Base-by-base conservation (phyloP, 2,329 filamentous ascomycete species). In the Fusarium oligoseptatum region DNA sequence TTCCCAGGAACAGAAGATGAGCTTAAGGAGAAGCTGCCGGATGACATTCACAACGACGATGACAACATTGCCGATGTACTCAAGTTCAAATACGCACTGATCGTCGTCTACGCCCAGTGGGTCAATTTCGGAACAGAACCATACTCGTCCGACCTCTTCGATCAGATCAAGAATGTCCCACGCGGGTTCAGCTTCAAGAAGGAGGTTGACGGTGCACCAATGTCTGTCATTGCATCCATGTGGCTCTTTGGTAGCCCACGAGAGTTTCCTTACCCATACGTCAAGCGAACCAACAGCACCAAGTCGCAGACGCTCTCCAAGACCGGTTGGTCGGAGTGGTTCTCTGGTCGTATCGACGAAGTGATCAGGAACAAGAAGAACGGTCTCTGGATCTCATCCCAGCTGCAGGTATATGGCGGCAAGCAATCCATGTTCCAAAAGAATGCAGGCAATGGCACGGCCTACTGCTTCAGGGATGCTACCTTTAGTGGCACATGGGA, bases 101-200 rank as follows among this genome's bases (percentile, higher is more conserved):
- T 88, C 20, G 76, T 87, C 6, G 81, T 88, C 12, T 88, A 86
- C 48, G 87, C 86, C 5, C 86, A 88, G 68, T 88, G 85, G 83
- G 43, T 48, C 22, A 48, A 48, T 17, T 14, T 48, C 14, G 43
- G 43, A 17, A 8, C 14, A 48, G 43, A 48, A 22, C 43, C 43
- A 2, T 48, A 48, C 43, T 48, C 43, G 22, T 15, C 43, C 24
- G 43, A 48, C 6, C 43, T 48, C 6, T 48, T 48, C 14, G 22
- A 48, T 7, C 14, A 48, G 22, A 48, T 48, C 43, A 48, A 45
- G 3, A 45, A 45, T 7, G 43, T 15, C 20, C 43, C 43, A 2
- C 6, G 20, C 20, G 43, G 22, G 20, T 45, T 45, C 20, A 45
- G 22, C 12, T 45, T 45, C 15, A 20, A 8, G 1, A 45, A 45